Conservation (phyloP, 495 filamentous ascomycete genomes). For the Xylaria telfairii region DNA sequence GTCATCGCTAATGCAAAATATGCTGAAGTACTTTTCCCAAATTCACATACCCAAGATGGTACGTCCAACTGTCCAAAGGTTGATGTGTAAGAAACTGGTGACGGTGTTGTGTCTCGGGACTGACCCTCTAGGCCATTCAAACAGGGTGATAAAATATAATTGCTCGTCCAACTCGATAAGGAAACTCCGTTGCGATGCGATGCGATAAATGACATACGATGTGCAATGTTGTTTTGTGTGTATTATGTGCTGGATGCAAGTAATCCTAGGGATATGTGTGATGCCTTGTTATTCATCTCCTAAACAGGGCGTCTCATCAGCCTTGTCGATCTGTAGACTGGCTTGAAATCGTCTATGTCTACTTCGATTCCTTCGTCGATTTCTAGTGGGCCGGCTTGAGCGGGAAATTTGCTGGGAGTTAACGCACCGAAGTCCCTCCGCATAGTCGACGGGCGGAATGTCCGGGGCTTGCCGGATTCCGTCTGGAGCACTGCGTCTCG, state of each 20-base stretch:
- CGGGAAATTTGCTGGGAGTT: slow-evolving; percentile 34
- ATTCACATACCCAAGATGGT: not conserved
- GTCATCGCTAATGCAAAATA: slow-evolving; percentile 5
- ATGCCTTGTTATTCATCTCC: slow-evolving; percentile 22
- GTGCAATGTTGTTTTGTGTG: slow-evolving; percentile 22
- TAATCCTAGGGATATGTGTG: not conserved
- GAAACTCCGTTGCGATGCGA: slow-evolving; percentile 35
- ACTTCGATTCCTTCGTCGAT: slow-evolving; percentile 48
- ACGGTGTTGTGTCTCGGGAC: not conserved
- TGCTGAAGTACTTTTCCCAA: slow-evolving; percentile 12
- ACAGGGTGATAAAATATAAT: not conserved
- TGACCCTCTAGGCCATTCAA: not conserved
- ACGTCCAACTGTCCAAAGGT: not conserved
- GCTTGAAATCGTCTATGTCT: slow-evolving; percentile 44
- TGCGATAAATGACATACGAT: slow-evolving; percentile 19
- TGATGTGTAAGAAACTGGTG: not conserved
- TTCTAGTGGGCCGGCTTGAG: slow-evolving; percentile 35
- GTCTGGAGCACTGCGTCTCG: slow-evolving; percentile 10
- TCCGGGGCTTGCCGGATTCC: slow-evolving; percentile 36
- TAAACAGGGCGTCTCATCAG: slow-evolving; percentile 32
- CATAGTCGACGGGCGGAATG: slow-evolving; percentile 44
- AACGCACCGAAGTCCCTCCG: slow-evolving; percentile 34
- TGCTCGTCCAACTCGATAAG: slow-evolving; percentile 8
- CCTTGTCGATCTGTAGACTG: slow-evolving; percentile 34
- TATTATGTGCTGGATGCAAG: not conserved